These are phyloP conservation scores for Adansonia digitata DNA, from an alignment of 345 rosid genomes.

Conservation along the genomic window DNA sequence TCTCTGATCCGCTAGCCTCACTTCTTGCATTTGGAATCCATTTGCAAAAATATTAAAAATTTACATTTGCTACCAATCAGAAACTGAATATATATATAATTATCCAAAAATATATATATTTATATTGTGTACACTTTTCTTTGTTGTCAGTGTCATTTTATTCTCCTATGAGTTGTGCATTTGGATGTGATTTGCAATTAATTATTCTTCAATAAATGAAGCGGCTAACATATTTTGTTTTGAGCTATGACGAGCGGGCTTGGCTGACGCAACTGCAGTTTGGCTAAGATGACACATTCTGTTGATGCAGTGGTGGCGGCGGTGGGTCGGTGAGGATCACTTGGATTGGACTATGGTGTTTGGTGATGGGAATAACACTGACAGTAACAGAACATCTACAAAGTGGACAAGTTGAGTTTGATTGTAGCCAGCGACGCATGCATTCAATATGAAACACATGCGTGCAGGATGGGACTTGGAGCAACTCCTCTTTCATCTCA, in stretches of 20 bases:
- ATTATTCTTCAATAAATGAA: background rate
- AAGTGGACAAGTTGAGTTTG: constrained; percentile 87
- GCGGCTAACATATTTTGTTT: background rate
- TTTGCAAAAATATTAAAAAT: no score
- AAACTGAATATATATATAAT: no score
- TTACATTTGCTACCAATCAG: no score
- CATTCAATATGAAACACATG: constrained; percentile 91
- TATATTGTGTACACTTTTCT: no score
- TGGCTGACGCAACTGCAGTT: background rate
- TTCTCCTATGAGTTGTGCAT: background rate
- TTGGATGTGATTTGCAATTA: background rate
- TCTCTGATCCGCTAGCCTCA: no score
- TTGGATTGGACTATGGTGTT: background rate
- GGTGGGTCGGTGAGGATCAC: no score
- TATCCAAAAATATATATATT: no score
- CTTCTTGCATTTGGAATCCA: no score
- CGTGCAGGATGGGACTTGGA: constrained; percentile 77
- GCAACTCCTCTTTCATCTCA: constrained; percentile 76
- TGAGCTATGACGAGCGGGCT: background rate
- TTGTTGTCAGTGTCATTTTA: background rate
- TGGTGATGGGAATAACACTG: constrained; percentile 20
- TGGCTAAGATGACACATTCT: background rate
- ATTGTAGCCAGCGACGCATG: constrained; percentile 74
- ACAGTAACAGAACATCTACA: constrained; percentile 53
- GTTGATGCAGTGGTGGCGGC: background rate